Evolutionary conservation across 139 green algal genomes (phyloP), one percentile per base, ranked within the genome.

Genomic region (Chlamydomonas eustigma): DNA sequence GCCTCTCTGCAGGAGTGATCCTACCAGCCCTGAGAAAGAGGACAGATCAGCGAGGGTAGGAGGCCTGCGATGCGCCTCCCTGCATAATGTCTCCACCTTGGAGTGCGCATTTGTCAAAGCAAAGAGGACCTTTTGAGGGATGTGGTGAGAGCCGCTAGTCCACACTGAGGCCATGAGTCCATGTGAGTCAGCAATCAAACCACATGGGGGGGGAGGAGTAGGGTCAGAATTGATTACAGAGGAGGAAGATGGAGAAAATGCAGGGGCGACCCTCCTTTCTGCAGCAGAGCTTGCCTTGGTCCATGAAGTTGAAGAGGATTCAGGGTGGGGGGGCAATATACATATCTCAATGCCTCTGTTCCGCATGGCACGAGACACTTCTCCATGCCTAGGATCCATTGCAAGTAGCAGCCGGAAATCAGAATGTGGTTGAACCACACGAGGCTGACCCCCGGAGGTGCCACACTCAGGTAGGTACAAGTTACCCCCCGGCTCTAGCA

Each of bases 301-400:
- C 22, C 22, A 18, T 30, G 50, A 18, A 30, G 50, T 24, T 24
- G 50, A 18, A 18, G 50, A 63, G 22, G 24, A 30, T 63, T 18
- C 50, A 30, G 58, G 50, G 24, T 68, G 36, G 25, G 82, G 68
- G 22, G 82, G 78, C 63, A 92, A 76, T 30, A 98, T 64, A 78
- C 90, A 99, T 1, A 99, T 76, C 82, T 99, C 96, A 1, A 98
- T 89, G 30, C 94, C 93, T 4, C 96, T 80, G 79, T 99, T 99
- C 39, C 96, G 90, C 96, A 99, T 99, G 0, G 96, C 96, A 1
- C 94, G 82, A 0, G 92, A 98, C 2, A 99, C 87, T 80, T 98
- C 96, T 0, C 96, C 96, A 37, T 95, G 85, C 51, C 83, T 71
- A 0, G 96, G 92, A 79, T 99, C 92, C 71, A 97, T 64, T 0